A percentile compares a stretch with the other conserved stretches of the same genome.
These are phyloP conservation scores for Cyberlindnera veronae DNA, from an alignment of 805 yeast genomes.

Conservation along the genomic window DNA sequence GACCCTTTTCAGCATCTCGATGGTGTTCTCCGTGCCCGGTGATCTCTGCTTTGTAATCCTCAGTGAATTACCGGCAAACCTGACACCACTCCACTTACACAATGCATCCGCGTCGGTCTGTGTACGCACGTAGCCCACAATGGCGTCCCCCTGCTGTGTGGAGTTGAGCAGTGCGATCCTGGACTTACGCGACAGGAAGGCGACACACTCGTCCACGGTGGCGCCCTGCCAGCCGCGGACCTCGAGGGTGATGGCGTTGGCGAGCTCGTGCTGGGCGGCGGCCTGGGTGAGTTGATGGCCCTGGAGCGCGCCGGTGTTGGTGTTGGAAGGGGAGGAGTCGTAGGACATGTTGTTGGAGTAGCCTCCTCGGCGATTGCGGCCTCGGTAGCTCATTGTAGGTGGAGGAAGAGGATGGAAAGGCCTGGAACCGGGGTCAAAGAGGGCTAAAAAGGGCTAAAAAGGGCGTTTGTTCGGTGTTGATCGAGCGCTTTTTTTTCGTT, in stretches of 20 bases:
- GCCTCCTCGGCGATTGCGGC: conserved; percentile 10
- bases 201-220: conserved; percentile 58
- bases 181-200: conserved; percentile 67
- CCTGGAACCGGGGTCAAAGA: too few species aligned
- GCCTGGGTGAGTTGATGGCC: conserved; percentile 17
- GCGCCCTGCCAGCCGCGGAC: conserved; percentile 84
- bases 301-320: conserved; percentile 7
- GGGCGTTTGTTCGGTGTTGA: too few species aligned
- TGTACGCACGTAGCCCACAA: conserved; percentile 56
- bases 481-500: too few species aligned
- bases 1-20: conserved; percentile 59
- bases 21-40: conserved; percentile 41
- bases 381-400: conserved; percentile 15
- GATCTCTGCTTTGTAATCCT: conserved; percentile 38
- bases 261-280: conserved; percentile 14
- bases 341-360: conserved; percentile 7
- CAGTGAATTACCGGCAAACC: conserved; percentile 73
- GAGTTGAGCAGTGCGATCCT: conserved; percentile 52
- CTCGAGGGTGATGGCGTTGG: conserved; percentile 48
- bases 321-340: background rate
- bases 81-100: conserved; percentile 65
- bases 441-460: too few species aligned
- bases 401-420: too few species aligned
- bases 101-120: conserved; percentile 57
- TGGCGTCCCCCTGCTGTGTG: conserved; percentile 49